phyloP scores from a whole-genome alignment of 345 rosid genomes.

The Eucalyptus cladocalyx region DNA sequence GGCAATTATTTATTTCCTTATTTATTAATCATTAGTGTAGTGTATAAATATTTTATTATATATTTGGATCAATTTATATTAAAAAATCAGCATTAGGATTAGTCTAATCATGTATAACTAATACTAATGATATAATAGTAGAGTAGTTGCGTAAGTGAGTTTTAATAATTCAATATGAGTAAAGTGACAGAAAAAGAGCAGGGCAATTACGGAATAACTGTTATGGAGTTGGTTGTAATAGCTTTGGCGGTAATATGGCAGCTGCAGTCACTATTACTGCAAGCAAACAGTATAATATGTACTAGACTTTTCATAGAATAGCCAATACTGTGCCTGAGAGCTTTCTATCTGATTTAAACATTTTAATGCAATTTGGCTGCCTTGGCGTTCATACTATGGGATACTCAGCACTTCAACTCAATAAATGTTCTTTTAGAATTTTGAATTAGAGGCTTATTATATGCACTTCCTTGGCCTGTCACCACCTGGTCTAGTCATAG shows the following conservation, averaged over 20 bases:
- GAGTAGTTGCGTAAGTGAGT: background rate
- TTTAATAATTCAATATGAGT: background rate
- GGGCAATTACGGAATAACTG: background rate
- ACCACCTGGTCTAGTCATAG: background rate
- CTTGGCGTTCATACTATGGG: background rate
- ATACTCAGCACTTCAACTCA: background rate
- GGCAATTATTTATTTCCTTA: background rate
- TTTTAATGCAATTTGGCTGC: background rate
- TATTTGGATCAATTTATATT: background rate
- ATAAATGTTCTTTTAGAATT: background rate
- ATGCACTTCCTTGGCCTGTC: background rate
- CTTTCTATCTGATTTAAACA: background rate
- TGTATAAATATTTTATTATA: background rate
- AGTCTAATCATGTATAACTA: background rate
- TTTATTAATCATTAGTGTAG: background rate
- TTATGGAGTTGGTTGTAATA: background rate
- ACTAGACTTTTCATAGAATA: background rate
- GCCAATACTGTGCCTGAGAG: background rate
- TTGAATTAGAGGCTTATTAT: background rate
- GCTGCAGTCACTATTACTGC: background rate
- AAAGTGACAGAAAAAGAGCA: background rate
- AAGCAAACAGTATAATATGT: background rate
- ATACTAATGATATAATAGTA: background rate
- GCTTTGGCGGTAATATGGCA: background rate
- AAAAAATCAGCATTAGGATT: background rate